These are phyloP conservation scores for Cryptococcus depauperatus DNA, from an alignment of 1,284 basidiomycete genomes.

Conservation along the genomic window DNA sequence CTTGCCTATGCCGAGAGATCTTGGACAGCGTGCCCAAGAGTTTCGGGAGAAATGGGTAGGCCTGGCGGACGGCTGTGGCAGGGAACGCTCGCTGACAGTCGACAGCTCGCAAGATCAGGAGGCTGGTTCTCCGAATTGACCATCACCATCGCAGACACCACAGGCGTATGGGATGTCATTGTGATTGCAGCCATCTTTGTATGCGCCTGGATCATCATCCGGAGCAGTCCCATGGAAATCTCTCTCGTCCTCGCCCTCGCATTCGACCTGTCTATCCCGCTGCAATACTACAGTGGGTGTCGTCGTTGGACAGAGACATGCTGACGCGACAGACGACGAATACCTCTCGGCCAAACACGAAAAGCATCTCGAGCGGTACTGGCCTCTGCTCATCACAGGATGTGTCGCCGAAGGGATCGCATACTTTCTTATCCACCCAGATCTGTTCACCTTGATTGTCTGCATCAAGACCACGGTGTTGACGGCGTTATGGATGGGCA, in stretches of 20 bases:
- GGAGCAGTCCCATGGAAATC: slow-evolving; percentile 20
- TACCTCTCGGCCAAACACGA: slow-evolving; percentile 10
- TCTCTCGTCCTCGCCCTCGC: slow-evolving; percentile 19
- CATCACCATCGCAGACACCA: slow-evolving; percentile 13
- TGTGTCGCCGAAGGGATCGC: slow-evolving; percentile 15
- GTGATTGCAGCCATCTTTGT: slow-evolving; percentile 20
- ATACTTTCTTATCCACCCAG: slow-evolving; percentile 22
- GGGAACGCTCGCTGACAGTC: background rate
- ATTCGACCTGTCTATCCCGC: slow-evolving; percentile 25
- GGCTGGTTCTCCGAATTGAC: slow-evolving; percentile 27
- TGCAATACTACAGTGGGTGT: slow-evolving; percentile 25
- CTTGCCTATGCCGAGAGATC: slow-evolving; percentile 9
- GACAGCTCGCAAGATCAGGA: slow-evolving; percentile 24
- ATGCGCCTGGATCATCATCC: slow-evolving; percentile 20
- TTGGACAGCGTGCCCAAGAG: slow-evolving; percentile 12
- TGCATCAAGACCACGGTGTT: slow-evolving; percentile 25
- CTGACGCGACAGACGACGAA: slow-evolving; percentile 9
- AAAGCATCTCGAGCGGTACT: slow-evolving; percentile 21
- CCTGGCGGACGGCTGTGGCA: no score
- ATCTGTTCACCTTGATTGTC: slow-evolving; percentile 27
- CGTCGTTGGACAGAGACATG: background rate
- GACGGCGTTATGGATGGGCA: slow-evolving; percentile 18
- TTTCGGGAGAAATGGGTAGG: slow-evolving; percentile 15
- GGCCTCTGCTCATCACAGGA: slow-evolving; percentile 23
- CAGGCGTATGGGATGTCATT: slow-evolving; percentile 24